Evolutionary conservation across 148 eudicot genomes (phyloP).

Genomic region (Vaccinium darrowii): DNA sequence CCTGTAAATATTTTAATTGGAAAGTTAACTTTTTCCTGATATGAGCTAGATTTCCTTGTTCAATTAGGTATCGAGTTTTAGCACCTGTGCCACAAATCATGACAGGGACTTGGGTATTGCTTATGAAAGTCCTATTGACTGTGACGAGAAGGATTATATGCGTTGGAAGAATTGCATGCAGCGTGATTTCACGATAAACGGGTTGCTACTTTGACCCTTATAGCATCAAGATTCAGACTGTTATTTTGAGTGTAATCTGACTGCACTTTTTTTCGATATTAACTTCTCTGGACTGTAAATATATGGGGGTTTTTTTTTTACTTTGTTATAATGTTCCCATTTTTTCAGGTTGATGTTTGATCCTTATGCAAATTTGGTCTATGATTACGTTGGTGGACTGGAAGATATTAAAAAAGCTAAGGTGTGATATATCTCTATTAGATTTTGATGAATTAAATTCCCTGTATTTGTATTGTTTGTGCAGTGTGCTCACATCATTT

Average conservation of each 20-base stretch:
- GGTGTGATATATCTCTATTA: slow-evolving; percentile 45
- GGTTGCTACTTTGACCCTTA: slow-evolving; percentile 55
- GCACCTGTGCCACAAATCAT: slow-evolving; percentile 41
- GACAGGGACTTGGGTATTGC: slow-evolving; percentile 25
- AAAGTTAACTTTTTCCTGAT: slow-evolving; percentile 7
- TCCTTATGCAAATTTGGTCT: slow-evolving; percentile 69
- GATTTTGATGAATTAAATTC: not conserved
- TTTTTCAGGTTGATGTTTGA: slow-evolving; percentile 71
- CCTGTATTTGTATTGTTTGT: not conserved
- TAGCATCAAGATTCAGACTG: slow-evolving; percentile 26
- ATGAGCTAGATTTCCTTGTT: slow-evolving; percentile 13
- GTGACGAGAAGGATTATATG: slow-evolving; percentile 57
- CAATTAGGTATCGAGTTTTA: slow-evolving; percentile 84
- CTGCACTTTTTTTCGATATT: not conserved
- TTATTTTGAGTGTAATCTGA: slow-evolving; percentile 7
- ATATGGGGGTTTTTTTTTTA: not conserved
- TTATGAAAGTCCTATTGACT: slow-evolving; percentile 35
- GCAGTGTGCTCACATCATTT: slow-evolving; percentile 16
- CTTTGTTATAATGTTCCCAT: not conserved
- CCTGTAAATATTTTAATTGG: not conserved
- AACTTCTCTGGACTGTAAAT: not conserved
- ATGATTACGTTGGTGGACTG: slow-evolving; percentile 78
- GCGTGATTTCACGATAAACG: slow-evolving; percentile 92
- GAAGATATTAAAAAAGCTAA: slow-evolving; percentile 73
- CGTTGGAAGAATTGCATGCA: slow-evolving; percentile 86